Evolutionary conservation across 2,329 filamentous ascomycete genomes (phyloP).

Genomic region (Dissoconium aciculare): DNA sequence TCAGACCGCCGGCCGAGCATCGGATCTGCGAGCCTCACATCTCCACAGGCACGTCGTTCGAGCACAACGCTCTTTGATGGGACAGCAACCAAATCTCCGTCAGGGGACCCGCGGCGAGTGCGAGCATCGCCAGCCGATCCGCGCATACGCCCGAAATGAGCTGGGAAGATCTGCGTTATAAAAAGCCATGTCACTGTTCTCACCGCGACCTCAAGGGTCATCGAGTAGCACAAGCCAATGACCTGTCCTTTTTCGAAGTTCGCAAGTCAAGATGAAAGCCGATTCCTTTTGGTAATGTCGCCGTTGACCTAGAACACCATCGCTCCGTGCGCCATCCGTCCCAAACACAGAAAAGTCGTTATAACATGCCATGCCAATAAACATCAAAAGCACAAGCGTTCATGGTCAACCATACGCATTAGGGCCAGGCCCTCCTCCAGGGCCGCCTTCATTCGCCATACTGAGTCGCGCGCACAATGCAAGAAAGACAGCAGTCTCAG

Average conservation of each 20-base stretch:
- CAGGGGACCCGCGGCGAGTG: too few relatives aligned
- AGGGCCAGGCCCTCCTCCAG: slow-evolving; percentile 13
- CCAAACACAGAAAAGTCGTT: not conserved
- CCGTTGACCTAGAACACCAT: not conserved
- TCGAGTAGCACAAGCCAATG: not conserved
- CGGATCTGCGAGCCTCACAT: not conserved
- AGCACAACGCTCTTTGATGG: too few relatives aligned
- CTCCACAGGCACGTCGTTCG: not conserved
- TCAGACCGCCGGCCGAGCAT: too few relatives aligned
- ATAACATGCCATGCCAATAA: slow-evolving; percentile 1
- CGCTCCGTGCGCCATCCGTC: not conserved
- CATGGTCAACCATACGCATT: slow-evolving; percentile 10
- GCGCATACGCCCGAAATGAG: too few relatives aligned
- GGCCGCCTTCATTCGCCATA: slow-evolving; percentile 57
- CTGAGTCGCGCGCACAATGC: slow-evolving; percentile 73
- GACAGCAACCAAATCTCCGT: too few relatives aligned
- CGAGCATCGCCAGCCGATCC: too few relatives aligned
- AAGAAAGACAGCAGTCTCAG: slow-evolving; percentile 85
- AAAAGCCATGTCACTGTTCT: too few relatives aligned
- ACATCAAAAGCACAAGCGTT: slow-evolving; percentile 1
- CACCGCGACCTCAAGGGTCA: too few relatives aligned
- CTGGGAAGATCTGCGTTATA: too few relatives aligned
- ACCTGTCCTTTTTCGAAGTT: not conserved
- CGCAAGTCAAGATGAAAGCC: slow-evolving; percentile 8
- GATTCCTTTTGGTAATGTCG: not conserved